Evolutionary conservation across 2,329 filamentous ascomycete genomes (phyloP), one percentile per base, ranked within the genome.

Genomic region (Allantophomopsis lycopodina): DNA sequence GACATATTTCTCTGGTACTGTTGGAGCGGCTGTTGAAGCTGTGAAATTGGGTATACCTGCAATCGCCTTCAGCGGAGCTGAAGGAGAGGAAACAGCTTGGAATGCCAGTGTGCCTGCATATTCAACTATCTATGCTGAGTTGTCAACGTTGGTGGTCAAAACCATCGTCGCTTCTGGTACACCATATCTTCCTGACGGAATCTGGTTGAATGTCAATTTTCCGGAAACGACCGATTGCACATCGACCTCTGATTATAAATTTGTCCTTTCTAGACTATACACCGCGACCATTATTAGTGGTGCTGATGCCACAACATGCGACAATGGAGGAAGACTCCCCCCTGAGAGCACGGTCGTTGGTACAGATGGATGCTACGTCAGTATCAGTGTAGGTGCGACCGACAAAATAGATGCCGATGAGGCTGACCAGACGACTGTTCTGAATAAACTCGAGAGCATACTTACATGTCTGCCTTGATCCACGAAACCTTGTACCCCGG

Each of bases 61-160:
- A n/a, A 68, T 85, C 41, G 79, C 78, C 13, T 83, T 84, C 59
- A 76, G 71, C 0, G 79, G 77, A 5, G 55, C 57, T 2, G 66
- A 66, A 0, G 61, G 61, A 5, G 62, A 63, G 12, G 64, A 59
- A 20, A 67, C 69, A 1, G 63, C 69, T 0, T 83, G 69, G 65
- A 64, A 77, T 48, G 56, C 54, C 2, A 58, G 63, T 1, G 55
- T 53, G 0, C 72, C 76, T 2, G 43, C 57, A 8, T 68, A 72
- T 45, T 72, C 69, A 55, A 55, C 59, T 11, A 56, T 83, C n/a
- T 84, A 84, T 48, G 76, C 73, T 3, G 65, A 78, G 38, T 64
- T 83, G 4, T 70, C 78, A 1, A 60, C 68, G 11, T 71, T 68
- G 18, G 51, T 84, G 5, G 76, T 74, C 7, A 58, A 70, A 38